Conservation (phyloP, 768 basidiomycete species). For the Xerocomellus intermedius region DNA sequence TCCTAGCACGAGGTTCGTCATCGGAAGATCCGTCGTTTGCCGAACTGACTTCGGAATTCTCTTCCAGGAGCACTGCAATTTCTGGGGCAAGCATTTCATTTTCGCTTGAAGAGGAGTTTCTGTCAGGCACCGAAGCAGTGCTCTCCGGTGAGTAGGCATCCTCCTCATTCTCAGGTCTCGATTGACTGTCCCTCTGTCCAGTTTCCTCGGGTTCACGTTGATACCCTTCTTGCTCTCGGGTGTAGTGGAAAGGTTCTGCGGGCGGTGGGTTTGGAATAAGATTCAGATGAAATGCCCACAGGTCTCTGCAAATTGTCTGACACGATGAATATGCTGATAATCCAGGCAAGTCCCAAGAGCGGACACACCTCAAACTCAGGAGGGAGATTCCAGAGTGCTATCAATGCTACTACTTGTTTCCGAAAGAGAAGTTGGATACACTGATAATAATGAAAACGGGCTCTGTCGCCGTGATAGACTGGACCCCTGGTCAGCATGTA, state of each 20-base stretch:
- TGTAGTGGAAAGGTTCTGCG: slow-evolving; percentile 55
- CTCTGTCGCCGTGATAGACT: slow-evolving; percentile 86
- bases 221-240: slow-evolving; percentile 37
- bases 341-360: background rate
- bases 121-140: slow-evolving; percentile 7
- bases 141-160: slow-evolving; percentile 7
- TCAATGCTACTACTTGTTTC: slow-evolving; percentile 67
- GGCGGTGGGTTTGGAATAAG: slow-evolving; percentile 58
- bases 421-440: slow-evolving; percentile 81
- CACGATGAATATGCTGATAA: slow-evolving; percentile 5
- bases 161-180: slow-evolving; percentile 19
- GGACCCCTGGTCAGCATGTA: slow-evolving; percentile 1
- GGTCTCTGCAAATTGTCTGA: slow-evolving; percentile 71
- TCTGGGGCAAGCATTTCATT: slow-evolving; percentile 35
- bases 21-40: slow-evolving; percentile 27
- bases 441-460: slow-evolving; percentile 78
- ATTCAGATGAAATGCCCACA: slow-evolving; percentile 77
- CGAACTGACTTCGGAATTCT: slow-evolving; percentile 36
- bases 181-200: slow-evolving; percentile 2
- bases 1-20: slow-evolving; percentile 12
- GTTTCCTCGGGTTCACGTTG: slow-evolving; percentile 10
- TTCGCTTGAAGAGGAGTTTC: slow-evolving; percentile 14
- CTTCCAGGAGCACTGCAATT: slow-evolving; percentile 39
- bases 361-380: slow-evolving; percentile 70
- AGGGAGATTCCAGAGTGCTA: slow-evolving; percentile 66